These are phyloP conservation scores for Aspergillus unguis DNA, from an alignment of 2,329 filamentous ascomycete species.

Conservation along the genomic window DNA sequence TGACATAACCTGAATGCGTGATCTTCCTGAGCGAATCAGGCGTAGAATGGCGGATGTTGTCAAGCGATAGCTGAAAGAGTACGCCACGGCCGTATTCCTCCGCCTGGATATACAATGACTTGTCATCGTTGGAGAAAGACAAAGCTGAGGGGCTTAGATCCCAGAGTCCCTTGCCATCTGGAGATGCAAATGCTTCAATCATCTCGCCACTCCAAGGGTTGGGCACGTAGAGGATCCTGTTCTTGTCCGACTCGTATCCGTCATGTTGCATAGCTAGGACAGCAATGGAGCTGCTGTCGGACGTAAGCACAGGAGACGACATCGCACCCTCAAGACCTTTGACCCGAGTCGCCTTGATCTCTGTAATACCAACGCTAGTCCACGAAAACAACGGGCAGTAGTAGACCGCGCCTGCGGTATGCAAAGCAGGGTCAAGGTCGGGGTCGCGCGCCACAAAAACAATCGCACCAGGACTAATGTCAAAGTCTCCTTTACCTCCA, in stretches of 20 bases:
- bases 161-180: conserved; percentile 41
- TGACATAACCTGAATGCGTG: conserved; percentile 41
- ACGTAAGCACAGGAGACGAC: conserved; percentile 45
- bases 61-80: conserved; percentile 40
- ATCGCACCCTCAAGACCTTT: conserved; percentile 42
- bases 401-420: conserved; percentile 47
- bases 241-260: conserved; percentile 48
- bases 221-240: conserved; percentile 42
- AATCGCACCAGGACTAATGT: conserved; percentile 44
- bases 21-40: conserved; percentile 36
- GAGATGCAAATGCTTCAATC: conserved; percentile 38
- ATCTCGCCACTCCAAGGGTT: conserved; percentile 41
- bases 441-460: conserved; percentile 49
- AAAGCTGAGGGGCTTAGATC: conserved; percentile 40
- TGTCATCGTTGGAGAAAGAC: conserved; percentile 42
- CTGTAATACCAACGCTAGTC: conserved; percentile 33
- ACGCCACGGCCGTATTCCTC: conserved; percentile 43
- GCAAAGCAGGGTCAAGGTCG: conserved; percentile 42
- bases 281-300: conserved; percentile 43
- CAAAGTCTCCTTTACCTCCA: conserved; percentile 47
- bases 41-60: conserved; percentile 27
- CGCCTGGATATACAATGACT: conserved; percentile 40
- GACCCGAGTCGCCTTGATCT: conserved; percentile 33
- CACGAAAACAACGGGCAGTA: conserved; percentile 44
- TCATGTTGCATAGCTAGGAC: conserved; percentile 45